These are phyloP conservation scores for Whalleya microplaca DNA, from an alignment of 2,329 filamentous ascomycete species.

Conservation along the genomic window DNA sequence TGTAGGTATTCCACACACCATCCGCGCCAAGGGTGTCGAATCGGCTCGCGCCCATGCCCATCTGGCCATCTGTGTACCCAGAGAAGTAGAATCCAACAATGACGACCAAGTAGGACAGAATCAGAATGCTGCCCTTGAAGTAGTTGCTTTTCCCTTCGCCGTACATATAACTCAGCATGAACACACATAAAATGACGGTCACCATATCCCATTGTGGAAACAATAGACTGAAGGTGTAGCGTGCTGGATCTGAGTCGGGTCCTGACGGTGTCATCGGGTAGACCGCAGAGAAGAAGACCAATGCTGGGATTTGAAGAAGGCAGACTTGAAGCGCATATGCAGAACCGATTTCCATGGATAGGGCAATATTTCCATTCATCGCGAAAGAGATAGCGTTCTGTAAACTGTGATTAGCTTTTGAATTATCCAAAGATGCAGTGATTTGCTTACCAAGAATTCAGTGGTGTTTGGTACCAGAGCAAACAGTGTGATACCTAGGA, in stretches of 20 bases:
- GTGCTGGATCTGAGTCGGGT: constrained; percentile 46
- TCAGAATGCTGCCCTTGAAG: constrained; percentile 96
- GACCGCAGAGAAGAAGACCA: constrained; percentile 88
- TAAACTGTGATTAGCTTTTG: constrained; percentile 12
- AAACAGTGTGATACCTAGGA: constrained; percentile 94
- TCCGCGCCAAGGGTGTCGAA: constrained; percentile 59
- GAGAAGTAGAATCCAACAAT: constrained; percentile 91
- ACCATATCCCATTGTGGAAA: constrained; percentile 99
- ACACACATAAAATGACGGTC: constrained; percentile 92
- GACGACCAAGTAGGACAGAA: constrained; percentile 91
- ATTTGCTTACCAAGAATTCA: constrained; percentile 79
- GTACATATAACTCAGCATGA: constrained; percentile 96
- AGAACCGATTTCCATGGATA: constrained; percentile 98
- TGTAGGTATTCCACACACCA: constrained; percentile 55
- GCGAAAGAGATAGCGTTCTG: constrained; percentile 98
- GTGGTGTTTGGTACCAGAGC: constrained; percentile 97
- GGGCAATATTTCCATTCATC: constrained; percentile 98
- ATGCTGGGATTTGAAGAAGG: constrained; percentile 87
- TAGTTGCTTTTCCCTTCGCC: constrained; percentile 99
- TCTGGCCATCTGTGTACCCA: constrained; percentile 50
- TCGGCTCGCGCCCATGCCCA: constrained; percentile 48
- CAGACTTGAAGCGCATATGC: constrained; percentile 97
- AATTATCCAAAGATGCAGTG: constrained; percentile 4
- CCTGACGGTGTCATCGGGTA: constrained; percentile 54
- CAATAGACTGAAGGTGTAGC: constrained; percentile 80